Evolutionary conservation across 106 monocot species (phyloP), one percentile per base, ranked within the genome.

Genomic region (Acorus gramineus): DNA sequence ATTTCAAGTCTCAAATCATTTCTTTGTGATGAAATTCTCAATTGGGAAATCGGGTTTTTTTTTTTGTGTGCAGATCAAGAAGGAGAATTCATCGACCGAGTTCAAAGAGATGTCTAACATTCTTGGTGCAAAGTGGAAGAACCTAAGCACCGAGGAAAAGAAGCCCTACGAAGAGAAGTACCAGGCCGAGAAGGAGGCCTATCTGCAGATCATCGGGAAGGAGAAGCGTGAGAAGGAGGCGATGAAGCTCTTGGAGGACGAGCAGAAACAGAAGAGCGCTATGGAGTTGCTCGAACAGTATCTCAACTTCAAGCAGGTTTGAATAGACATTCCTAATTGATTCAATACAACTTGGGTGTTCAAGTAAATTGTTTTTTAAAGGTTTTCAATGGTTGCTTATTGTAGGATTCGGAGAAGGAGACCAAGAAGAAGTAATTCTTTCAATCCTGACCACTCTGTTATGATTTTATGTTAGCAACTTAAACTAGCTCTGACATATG

Each of bases 201-300:
- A 94, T 68, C 59, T 86, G 73, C 77, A 79, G 61, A 67, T 79
- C n/a, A 76, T 80, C 4, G 84, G 86, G 45, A 71, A 86, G 69
- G 94, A 94, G 81, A 94, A 82, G 77, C 86, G 94, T 3, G 86
- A 94, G 76, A 81, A 76, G 4, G 89, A 84, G 61, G 89, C 89
- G 2, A 71, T 89, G 89, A 94, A 84, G 79, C 93, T 94, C 7
- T 60, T 94, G 46, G 93, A 89, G 62, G 93, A 80, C 28, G 86
- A 94, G 64, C 81, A 86, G 75, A 77, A 82, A 81, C 86, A 89
- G 66, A 84, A 80, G 73, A 89, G 83, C 0, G 93, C 89, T 9
- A 86, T 84, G 86, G 84, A 84, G 64, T 72, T 94, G 66, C 74
- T 94, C 6, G 89, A 89, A 28, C 89, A 94, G 70, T 94, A 94